A percentile compares a stretch with the other conserved stretches of the same genome.
Evolutionary conservation across 495 filamentous ascomycete genomes (phyloP).

Genomic region (Daldinia loculata): DNA sequence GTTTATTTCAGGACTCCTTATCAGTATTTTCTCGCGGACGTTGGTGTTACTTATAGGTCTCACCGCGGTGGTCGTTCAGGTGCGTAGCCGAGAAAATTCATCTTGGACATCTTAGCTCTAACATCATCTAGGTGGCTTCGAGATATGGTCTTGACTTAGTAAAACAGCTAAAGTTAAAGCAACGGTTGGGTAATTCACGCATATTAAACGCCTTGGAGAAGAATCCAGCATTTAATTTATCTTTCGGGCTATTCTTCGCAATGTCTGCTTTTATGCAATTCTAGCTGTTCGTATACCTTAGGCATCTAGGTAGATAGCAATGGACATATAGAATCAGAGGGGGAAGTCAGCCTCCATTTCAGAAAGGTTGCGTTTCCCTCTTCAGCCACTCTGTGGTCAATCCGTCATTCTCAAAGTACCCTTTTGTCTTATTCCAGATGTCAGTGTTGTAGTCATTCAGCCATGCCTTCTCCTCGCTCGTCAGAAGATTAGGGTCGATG

Average conservation of each 20-base stretch:
- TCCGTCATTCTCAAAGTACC: conserved; percentile 77
- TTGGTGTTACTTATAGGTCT: conserved; percentile 78
- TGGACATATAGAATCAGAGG: conserved; percentile 9
- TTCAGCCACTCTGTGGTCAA: conserved; percentile 80
- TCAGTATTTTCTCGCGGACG: conserved; percentile 78
- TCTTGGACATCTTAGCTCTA: background rate
- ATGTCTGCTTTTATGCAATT: conserved; percentile 77
- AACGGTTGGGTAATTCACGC: conserved; percentile 60
- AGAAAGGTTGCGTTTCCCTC: conserved; percentile 76
- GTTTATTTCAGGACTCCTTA: conserved; percentile 71
- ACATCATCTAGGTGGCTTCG: conserved; percentile 66
- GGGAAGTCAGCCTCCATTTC: conserved; percentile 1
- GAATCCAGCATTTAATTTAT: conserved; percentile 79
- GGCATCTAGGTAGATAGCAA: background rate
- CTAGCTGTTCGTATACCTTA: conserved; percentile 43
- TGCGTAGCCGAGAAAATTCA: conserved; percentile 38
- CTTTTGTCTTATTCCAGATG: conserved; percentile 81
- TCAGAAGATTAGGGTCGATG: conserved; percentile 79
- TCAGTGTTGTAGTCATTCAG: conserved; percentile 86
- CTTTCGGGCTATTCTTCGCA: conserved; percentile 79
- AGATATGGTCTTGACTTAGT: conserved; percentile 75
- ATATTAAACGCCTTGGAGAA: conserved; percentile 66
- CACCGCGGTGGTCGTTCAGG: conserved; percentile 74
- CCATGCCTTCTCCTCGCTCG: conserved; percentile 81
- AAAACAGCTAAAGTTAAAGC: conserved; percentile 48